Conservation (phyloP, 495 filamentous ascomycete species). For the Extremus antarcticus region DNA sequence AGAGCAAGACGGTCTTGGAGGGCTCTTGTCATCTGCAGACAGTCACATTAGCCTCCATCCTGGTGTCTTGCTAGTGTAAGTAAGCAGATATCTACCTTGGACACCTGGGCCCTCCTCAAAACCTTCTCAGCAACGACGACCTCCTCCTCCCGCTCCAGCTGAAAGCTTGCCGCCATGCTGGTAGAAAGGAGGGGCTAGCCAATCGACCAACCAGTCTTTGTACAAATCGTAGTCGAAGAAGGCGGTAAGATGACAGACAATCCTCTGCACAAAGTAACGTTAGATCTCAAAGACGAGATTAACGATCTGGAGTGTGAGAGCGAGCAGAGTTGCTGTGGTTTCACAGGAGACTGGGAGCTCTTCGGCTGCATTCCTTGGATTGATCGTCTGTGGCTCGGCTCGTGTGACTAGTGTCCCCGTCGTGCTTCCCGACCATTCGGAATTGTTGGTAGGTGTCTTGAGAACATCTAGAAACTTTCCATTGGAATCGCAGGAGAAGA, state of each 20-base stretch:
- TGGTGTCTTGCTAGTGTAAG: background rate
- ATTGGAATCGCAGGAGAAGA: too few species aligned
- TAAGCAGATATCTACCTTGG: constrained; percentile 52
- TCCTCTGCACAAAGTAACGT: background rate
- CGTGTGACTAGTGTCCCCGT: too few species aligned
- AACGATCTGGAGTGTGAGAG: background rate
- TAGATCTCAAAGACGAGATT: background rate
- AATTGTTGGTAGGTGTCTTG: too few species aligned
- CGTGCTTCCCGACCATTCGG: too few species aligned
- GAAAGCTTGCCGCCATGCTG: constrained; percentile 10
- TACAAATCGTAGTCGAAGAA: background rate
- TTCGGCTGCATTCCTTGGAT: too few species aligned
- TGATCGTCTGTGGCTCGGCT: too few species aligned
- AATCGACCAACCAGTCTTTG: background rate
- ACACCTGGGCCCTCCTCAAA: constrained; percentile 63
- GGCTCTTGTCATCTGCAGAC: constrained; percentile 68
- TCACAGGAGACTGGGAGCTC: too few species aligned
- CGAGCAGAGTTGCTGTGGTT: background rate
- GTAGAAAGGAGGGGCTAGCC: constrained; percentile 9
- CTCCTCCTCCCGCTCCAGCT: constrained; percentile 41
- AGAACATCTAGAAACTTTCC: too few species aligned
- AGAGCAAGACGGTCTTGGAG: constrained; percentile 88
- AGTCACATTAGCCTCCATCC: constrained; percentile 8
- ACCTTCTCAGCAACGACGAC: constrained; percentile 51
- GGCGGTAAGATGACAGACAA: background rate